A percentile compares a stretch with the other conserved stretches of the same genome.
These are phyloP conservation scores for Corylus avellana DNA, from an alignment of 306 rosid genomes.

Conservation along the genomic window DNA sequence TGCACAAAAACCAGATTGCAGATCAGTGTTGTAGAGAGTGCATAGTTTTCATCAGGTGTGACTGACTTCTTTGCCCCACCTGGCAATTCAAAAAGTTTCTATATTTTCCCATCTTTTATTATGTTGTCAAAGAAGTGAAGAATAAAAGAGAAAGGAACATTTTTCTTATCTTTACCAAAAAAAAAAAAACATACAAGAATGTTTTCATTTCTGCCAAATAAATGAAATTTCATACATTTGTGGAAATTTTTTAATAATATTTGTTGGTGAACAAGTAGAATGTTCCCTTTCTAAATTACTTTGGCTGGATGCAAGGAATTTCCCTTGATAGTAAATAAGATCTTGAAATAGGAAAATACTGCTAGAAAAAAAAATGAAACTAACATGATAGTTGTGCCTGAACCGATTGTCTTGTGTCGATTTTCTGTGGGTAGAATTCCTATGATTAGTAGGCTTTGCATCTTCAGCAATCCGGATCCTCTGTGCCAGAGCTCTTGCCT, in stretches of 20 bases:
- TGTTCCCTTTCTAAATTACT: not conserved
- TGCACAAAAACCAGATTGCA: slow-evolving; percentile 22
- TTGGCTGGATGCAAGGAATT: slow-evolving; percentile 4
- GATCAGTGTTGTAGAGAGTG: not conserved
- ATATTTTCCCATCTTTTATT: not conserved
- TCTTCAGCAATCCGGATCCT: slow-evolving; percentile 61
- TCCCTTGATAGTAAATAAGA: not conserved
- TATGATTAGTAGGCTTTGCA: slow-evolving; percentile 31
- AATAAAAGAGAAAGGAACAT: not conserved
- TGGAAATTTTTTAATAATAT: too few species aligned
- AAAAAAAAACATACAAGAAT: too few species aligned
- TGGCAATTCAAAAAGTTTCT: not conserved
- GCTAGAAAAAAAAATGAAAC: slow-evolving; percentile 20
- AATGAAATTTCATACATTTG: not conserved
- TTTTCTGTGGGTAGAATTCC: slow-evolving; percentile 52
- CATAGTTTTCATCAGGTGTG: not conserved
- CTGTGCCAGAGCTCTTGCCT: slow-evolving; percentile 86
- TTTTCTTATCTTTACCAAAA: not conserved
- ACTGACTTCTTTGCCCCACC: not conserved
- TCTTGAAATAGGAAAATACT: slow-evolving; percentile 18
- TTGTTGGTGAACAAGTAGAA: not conserved
- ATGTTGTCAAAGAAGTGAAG: not conserved
- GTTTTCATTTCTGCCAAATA: not conserved
- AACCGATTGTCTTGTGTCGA: slow-evolving; percentile 44
- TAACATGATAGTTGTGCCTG: slow-evolving; percentile 57